Evolutionary conservation across 768 basidiomycete species (phyloP).

Genomic region (Boletus sensibilis): DNA sequence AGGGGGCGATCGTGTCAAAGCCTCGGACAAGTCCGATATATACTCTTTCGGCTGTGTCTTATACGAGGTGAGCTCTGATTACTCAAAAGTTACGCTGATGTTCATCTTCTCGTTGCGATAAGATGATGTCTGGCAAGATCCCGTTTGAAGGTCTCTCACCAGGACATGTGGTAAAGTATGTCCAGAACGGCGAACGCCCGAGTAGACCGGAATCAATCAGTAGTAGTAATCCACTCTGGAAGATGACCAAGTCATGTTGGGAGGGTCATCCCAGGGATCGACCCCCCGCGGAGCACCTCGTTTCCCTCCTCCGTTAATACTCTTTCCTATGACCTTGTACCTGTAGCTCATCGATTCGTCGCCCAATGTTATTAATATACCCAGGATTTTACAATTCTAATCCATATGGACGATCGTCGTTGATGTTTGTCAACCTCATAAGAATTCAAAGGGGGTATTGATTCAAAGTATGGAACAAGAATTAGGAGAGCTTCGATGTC

Average conservation of each 20-base stretch:
- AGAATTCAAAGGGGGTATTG: not conserved
- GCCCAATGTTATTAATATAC: not conserved
- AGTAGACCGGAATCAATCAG: constrained; percentile 5
- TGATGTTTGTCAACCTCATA: not conserved
- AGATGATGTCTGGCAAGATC: constrained; percentile 20
- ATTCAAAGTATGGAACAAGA: constrained; percentile 9
- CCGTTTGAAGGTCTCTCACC: constrained; percentile 6
- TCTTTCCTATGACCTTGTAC: not conserved
- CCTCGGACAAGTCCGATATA: constrained; percentile 20
- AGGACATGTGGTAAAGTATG: not conserved
- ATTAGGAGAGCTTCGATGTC: constrained; percentile 21
- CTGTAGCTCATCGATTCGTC: not conserved
- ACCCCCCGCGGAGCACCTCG: constrained; percentile 9
- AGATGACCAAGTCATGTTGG: constrained; percentile 11
- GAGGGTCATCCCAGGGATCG: constrained; percentile 1
- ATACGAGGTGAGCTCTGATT: constrained; percentile 26
- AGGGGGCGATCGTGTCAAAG: constrained; percentile 2
- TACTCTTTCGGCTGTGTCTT: constrained; percentile 31
- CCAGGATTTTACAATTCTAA: not conserved
- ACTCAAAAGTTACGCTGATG: not conserved
- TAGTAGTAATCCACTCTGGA: constrained; percentile 17
- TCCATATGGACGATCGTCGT: not conserved
- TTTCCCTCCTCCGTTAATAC: not conserved
- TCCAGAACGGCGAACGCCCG: constrained; percentile 1
- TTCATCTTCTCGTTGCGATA: not conserved